Conservation (phyloP, 2,329 filamentous ascomycete species). For the Hawksworthiomyces lignivorus region DNA sequence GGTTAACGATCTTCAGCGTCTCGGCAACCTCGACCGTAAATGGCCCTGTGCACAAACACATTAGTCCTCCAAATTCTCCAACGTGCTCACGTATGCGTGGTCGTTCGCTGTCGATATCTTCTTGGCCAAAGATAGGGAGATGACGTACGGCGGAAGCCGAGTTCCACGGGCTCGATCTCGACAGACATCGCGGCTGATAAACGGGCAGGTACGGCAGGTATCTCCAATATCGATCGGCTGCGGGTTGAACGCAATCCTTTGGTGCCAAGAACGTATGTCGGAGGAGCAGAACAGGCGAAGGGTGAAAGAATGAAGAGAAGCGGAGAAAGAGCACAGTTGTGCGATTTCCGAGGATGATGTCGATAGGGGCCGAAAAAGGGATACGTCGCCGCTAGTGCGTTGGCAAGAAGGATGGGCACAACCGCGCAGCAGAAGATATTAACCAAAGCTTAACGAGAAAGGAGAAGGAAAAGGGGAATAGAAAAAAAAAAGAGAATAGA, state of each 20-base stretch:
- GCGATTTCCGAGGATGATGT: neutral
- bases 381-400: neutral
- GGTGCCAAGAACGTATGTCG: no score
- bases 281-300: no score
- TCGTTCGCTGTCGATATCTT: no score
- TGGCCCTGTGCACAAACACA: conserved; percentile 40
- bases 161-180: conserved; percentile 83
- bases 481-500: neutral
- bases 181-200: conserved; percentile 68
- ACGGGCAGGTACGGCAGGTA: no score
- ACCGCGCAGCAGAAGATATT: no score
- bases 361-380: neutral
- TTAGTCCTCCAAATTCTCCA: neutral
- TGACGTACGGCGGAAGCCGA: conserved; percentile 85
- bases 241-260: no score
- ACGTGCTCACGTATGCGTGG: no score
- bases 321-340: no score
- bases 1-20: conserved; percentile 57
- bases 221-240: neutral
- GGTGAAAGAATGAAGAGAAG: neutral
- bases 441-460: neutral
- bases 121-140: neutral
- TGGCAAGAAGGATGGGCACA: neutral
- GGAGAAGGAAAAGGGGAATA: neutral
- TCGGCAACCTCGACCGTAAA: conserved; percentile 60